Evolutionary conservation across 306 rosid species (phyloP).

Genomic region (Cicer yamashitae): DNA sequence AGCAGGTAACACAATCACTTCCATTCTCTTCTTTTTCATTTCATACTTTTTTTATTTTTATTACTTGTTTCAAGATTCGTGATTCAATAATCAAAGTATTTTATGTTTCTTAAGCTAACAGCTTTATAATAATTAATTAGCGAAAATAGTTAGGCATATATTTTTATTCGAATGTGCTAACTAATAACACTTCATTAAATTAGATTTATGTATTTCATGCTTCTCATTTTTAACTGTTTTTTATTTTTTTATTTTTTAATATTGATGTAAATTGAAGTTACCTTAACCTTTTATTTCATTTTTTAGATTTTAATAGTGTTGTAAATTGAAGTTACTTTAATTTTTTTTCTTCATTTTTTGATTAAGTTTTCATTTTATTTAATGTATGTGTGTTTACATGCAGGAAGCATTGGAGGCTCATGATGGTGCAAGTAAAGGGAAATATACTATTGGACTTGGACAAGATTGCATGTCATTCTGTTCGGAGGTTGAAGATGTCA

Average conservation of each 20-base stretch:
- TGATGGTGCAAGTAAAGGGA: constrained; percentile 97
- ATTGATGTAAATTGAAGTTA: constrained; percentile 8
- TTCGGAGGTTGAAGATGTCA: constrained; percentile 91
- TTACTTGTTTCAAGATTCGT: not conserved
- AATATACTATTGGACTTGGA: constrained; percentile 96
- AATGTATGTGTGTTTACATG: constrained; percentile 26
- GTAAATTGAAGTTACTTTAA: constrained; percentile 17
- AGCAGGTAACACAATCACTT: constrained; percentile 66
- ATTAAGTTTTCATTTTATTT: constrained; percentile 31
- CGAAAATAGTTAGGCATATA: too few relatives aligned
- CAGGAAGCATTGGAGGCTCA: constrained; percentile 96
- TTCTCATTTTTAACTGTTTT: too few relatives aligned
- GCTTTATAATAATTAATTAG: too few relatives aligned
- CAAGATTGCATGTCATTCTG: constrained; percentile 99
- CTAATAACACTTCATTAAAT: too few relatives aligned
- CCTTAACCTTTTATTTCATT: not conserved
- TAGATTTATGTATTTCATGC: not conserved
- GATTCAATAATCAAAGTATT: not conserved
- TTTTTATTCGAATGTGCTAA: too few relatives aligned
- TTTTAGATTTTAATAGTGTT: not conserved
- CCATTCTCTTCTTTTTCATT: not conserved
- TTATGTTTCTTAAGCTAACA: too few relatives aligned
- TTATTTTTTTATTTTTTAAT: not conserved
- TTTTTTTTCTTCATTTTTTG: constrained; percentile 2
- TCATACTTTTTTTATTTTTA: not conserved